A percentile compares a stretch with the other conserved stretches of the same genome.
Evolutionary conservation across 139 green algal species (phyloP).

Genomic region (Chlamydomonas incerta): DNA sequence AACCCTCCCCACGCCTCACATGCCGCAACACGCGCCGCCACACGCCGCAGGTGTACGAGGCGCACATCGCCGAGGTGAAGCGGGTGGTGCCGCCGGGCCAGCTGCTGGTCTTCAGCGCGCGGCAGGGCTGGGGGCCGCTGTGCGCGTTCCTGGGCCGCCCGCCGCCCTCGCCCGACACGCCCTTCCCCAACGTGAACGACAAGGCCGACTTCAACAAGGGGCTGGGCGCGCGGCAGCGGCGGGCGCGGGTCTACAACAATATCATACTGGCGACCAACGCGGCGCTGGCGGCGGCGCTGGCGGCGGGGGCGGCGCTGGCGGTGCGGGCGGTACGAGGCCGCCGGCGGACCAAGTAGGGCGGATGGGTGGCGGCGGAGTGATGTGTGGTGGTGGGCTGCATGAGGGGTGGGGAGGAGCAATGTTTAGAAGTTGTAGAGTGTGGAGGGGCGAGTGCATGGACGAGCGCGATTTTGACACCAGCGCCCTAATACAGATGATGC

Average conservation of each 20-base stretch:
- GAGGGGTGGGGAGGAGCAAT: too few species aligned
- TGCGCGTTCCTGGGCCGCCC: conserved; percentile 40
- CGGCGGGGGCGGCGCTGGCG: not conserved
- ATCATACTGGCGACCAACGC: too few species aligned
- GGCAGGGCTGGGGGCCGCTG: conserved; percentile 41
- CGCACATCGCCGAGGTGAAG: not conserved
- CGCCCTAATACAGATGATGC: too few species aligned
- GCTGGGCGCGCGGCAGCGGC: not conserved
- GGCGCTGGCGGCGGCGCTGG: not conserved
- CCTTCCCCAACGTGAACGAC: conserved; percentile 30
- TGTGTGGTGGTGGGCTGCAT: too few species aligned
- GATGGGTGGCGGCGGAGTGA: too few species aligned
- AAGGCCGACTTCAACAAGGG: not conserved
- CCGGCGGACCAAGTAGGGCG: too few species aligned
- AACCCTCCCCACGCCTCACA: too few species aligned
- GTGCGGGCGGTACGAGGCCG: not conserved
- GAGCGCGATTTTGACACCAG: too few species aligned
- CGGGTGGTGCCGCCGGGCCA: conserved; percentile 2
- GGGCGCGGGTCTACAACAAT: too few species aligned
- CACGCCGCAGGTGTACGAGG: not conserved
- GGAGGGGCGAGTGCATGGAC: too few species aligned
- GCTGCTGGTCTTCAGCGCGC: conserved; percentile 43
- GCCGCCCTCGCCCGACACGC: not conserved
- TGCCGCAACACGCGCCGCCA: too few species aligned
- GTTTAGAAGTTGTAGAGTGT: too few species aligned